Evolutionary conservation across 176 grass and related monocot species (phyloP), one percentile per base, ranked within the genome.

Genomic region (Eleusine coracana): DNA sequence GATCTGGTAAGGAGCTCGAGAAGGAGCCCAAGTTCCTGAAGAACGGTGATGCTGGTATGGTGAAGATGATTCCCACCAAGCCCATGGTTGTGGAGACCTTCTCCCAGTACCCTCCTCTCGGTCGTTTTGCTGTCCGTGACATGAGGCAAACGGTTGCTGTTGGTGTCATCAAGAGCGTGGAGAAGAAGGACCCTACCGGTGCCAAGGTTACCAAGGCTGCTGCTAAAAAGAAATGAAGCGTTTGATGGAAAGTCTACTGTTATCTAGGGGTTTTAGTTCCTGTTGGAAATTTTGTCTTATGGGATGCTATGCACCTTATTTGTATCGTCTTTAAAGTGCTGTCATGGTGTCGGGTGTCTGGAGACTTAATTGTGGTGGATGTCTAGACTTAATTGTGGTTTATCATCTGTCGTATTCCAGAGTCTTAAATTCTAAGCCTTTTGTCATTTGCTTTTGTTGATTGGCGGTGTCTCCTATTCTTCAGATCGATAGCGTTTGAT

Each of bases 11-110:
- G 93, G 93, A 96, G 86, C 71, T 96, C 0, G 93, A 96, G 90
- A 92, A 90, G 82, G 83, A 85, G 80, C 90, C 93, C 61, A 96
- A 96, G 80, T 96, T 96, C 76, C 77, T 34, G 1, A 96, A 96
- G 93, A 96, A 96, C 0, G 93, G 93, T 85, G 93, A 96, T 77
- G 88, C 93, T 36, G 93, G 90, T 27, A 82, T 91, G 12, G 85
- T 96, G 16, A 96, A 96, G 90, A 96, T 92, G 93, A 71, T 92
- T 92, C 90, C 93, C 11, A 91, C 93, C 86, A 96, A 96, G 90
- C 90, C 90, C 58, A 96, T 96, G 93, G 93, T 96, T 9, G 90
- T 96, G 1, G 93, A 96, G 81, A 96, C 90, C 46, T 93, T 96
- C 27, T 59, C 92, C 1, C 29, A 36, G 15, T 97, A 97, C 21